Evolutionary conservation across 2,329 filamentous ascomycete genomes (phyloP), one percentile per base, ranked within the genome.

Genomic region (Sarocladium brachiariae): DNA sequence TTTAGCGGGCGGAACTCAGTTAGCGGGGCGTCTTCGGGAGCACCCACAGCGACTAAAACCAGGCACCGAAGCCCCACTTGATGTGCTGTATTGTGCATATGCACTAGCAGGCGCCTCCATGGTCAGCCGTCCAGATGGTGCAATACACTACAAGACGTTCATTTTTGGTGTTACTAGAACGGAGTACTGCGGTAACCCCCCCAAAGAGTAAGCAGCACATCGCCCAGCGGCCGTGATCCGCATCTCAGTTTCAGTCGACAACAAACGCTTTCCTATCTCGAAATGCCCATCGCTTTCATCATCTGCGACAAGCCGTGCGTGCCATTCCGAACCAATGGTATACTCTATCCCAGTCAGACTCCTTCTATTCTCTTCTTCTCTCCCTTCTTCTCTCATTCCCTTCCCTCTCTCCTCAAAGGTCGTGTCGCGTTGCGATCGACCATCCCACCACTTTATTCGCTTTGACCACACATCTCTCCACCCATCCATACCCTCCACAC

Each of bases 191-290:
- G n/a, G 34, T 10, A 10, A 11, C 16, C 16, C 34, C 34, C 10
- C 34, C 34, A 37, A 9, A 16, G 6, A 19, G 18, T 39, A 19
- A 23, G 16, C 19, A 16, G 16, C 37, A 39, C 18, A 7, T 8
- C 4, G 37, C n/a, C n/a, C n/a, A n/a, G n/a, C n/a, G n/a, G n/a
- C n/a, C n/a, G n/a, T n/a, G n/a, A n/a, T n/a, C n/a, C n/a, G n/a
- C n/a, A n/a, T n/a, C n/a, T n/a, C n/a, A n/a, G n/a, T 43, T 43
- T 11, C 39, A 43, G 39, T 43, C 39, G 23, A 43, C 39, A 43
- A n/a, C 23, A 27, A 19, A 39, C 37, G 16, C 37, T 39, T 19
- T 21, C 11, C 14, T n/a, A n/a, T 35, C 33, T n/a, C n/a, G n/a
- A n/a, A n/a, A n/a, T n/a, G n/a, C n/a, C n/a, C n/a, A n/a, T n/a